phyloP scores from a whole-genome alignment of 2,329 filamentous ascomycete species.

The Exserohilum turcica region DNA sequence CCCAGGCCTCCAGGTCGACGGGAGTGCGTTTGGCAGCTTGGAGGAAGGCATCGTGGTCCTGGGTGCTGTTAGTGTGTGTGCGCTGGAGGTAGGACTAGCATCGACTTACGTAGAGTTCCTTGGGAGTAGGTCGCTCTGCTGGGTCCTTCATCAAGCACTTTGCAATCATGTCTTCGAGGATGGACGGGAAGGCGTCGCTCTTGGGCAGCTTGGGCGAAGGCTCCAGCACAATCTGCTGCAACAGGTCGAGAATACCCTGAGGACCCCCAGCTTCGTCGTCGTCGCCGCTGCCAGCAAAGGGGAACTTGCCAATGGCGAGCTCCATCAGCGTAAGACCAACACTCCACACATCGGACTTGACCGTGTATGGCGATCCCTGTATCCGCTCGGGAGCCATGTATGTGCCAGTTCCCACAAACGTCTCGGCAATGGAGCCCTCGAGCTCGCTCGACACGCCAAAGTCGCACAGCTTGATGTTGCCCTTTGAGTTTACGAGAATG shows the following conservation, averaged over 20 bases:
- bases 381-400: conserved; percentile 99
- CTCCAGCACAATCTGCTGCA: conserved; percentile 97
- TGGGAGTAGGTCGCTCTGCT: conserved; percentile 85
- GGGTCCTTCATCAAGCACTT: conserved; percentile 93
- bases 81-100: background rate
- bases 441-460: conserved; percentile 98
- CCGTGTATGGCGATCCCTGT: conserved; percentile 93
- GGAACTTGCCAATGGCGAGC: conserved; percentile 94
- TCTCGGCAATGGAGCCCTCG: conserved; percentile 97
- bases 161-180: conserved; percentile 95
- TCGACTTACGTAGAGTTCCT: conserved; percentile 81
- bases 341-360: conserved; percentile 99
- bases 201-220: conserved; percentile 91
- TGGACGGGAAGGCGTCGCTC: conserved; percentile 94
- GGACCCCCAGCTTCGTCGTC: conserved; percentile 71
- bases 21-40: conserved; percentile 96
- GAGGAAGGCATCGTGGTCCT: conserved; percentile 93
- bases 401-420: conserved; percentile 96
- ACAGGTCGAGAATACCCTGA: conserved; percentile 90
- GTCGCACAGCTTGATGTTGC: conserved; percentile 95
- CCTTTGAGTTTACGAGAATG: conserved; percentile 91
- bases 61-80: conserved; percentile 20
- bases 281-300: conserved; percentile 85
- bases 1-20: conserved; percentile 92
- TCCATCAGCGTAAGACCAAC: conserved; percentile 96